Conservation (phyloP, 192 early-diverging fungal genomes). For the Backusella psychrophila region DNA sequence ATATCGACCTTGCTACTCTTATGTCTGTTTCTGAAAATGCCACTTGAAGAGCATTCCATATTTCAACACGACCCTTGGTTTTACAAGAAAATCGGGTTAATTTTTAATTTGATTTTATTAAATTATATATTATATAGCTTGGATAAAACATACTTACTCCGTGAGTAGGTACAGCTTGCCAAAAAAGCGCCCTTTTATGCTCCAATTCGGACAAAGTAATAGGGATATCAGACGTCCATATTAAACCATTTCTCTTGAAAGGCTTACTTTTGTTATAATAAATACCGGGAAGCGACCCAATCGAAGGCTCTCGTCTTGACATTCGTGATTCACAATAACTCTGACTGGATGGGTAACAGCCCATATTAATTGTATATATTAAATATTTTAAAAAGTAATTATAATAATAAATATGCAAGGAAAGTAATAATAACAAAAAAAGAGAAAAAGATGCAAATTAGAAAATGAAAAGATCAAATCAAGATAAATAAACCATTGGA, state of each 20-base stretch:
- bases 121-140: background rate
- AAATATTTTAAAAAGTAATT: background rate
- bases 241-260: slow-evolving; percentile 30
- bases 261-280: slow-evolving; percentile 22
- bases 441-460: background rate
- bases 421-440: background rate
- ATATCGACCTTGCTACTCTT: slow-evolving; percentile 56
- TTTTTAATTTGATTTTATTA: background rate
- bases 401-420: background rate
- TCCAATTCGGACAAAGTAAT: slow-evolving; percentile 42
- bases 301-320: background rate
- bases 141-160: slow-evolving; percentile 42
- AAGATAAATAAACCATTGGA: background rate
- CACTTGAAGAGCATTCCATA: slow-evolving; percentile 74
- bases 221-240: slow-evolving; percentile 41
- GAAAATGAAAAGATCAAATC: background rate
- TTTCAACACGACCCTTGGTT: slow-evolving; percentile 56
- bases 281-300: background rate
- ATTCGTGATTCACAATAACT: background rate
- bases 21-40: slow-evolving; percentile 54
- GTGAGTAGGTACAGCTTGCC: slow-evolving; percentile 72
- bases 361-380: background rate
- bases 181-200: slow-evolving; percentile 60
- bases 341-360: slow-evolving; percentile 1
- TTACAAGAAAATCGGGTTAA: background rate